Evolutionary conservation across 2,329 filamentous ascomycete genomes (phyloP), one percentile per base, ranked within the genome.

Genomic region (Trichoderma hamatum): DNA sequence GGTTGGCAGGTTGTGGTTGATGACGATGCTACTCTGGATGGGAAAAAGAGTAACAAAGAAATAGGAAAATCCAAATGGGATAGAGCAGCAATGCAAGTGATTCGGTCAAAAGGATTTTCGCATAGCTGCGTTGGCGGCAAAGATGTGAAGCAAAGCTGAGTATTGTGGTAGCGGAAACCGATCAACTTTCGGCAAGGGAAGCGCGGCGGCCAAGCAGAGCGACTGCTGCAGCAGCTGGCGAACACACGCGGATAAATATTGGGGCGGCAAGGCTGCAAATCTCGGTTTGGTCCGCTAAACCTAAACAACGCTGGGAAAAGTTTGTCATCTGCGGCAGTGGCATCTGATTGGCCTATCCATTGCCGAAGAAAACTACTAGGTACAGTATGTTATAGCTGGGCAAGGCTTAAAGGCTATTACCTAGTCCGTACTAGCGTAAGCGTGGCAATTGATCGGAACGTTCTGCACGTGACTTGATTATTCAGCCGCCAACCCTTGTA

Each of bases 241-340:
- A 36, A 71, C 62, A 72, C 66, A 64, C 56, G 58, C 76, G 76
- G 75, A 78, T 71, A 73, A 78, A 77, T 58, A 55, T 77, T 74
- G 67, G 56, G 70, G 73, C 75, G 75, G 58, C 70, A 71, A 73
- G 71, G 71, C 61, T 73, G 63, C 49, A 14, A 46, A 26, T 67
- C 36, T 32, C 3, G 56, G 43, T 46, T 24, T 32, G 54, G 9
- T 14, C 26, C 63, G 32, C 28, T 43, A 10, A 43, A 26, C n/a
- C n/a, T n/a, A n/a, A n/a, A n/a, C n/a, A 4, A n/a, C 3, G 10
- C 2, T 16, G 21, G 34, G 21, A 56, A 43, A 36, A 21, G 54
- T 58, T 60, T 63, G 52, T 56, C 36, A 58, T 49, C 34, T 5
- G 5, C 16, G 51, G 30, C 34, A 13, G 21, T 34, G 34, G n/a